Evolutionary conservation across 495 filamentous ascomycete genomes (phyloP).

Genomic region (Penicillium cosmopolitanum): DNA sequence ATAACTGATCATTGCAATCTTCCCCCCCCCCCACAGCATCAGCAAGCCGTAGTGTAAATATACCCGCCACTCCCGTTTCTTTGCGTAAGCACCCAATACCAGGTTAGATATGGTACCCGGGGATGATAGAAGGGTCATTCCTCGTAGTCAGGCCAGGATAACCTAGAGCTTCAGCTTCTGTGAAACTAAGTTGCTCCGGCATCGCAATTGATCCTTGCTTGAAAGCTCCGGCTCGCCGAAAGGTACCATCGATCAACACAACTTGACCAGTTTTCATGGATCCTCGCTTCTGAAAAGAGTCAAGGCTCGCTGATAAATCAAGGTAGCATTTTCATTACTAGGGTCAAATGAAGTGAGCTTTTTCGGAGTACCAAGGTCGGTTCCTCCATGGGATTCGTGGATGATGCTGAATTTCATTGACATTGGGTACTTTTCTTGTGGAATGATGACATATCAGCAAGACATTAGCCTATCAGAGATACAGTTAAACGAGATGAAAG

Average conservation of each 20-base stretch:
- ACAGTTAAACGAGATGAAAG: conserved; percentile 1
- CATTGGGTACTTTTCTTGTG: conserved; percentile 6
- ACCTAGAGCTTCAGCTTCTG: conserved; percentile 58
- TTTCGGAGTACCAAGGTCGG: conserved; percentile 25
- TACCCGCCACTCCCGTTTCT: too few species aligned
- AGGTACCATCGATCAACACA: conserved; percentile 61
- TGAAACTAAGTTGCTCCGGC: conserved; percentile 53
- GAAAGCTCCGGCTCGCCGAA: conserved; percentile 62
- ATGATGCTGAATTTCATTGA: conserved; percentile 13
- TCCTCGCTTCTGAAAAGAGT: conserved; percentile 37
- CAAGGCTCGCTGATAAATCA: too few species aligned
- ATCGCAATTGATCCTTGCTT: conserved; percentile 53
- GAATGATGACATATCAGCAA: neutral
- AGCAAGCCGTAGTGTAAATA: too few species aligned
- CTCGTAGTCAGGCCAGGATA: conserved; percentile 47
- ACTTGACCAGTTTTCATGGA: conserved; percentile 54
- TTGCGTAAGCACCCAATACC: too few species aligned
- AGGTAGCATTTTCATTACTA: too few species aligned
- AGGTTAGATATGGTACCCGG: neutral
- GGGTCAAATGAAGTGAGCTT: too few species aligned
- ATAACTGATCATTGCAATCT: too few species aligned
- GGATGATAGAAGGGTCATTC: conserved; percentile 45
- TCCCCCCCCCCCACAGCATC: too few species aligned
- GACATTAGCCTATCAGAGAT: neutral
- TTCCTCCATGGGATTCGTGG: conserved; percentile 41